These are phyloP conservation scores for Exophiala sp. DNA, from an alignment of 2,329 filamentous ascomycete species.

Conservation along the genomic window DNA sequence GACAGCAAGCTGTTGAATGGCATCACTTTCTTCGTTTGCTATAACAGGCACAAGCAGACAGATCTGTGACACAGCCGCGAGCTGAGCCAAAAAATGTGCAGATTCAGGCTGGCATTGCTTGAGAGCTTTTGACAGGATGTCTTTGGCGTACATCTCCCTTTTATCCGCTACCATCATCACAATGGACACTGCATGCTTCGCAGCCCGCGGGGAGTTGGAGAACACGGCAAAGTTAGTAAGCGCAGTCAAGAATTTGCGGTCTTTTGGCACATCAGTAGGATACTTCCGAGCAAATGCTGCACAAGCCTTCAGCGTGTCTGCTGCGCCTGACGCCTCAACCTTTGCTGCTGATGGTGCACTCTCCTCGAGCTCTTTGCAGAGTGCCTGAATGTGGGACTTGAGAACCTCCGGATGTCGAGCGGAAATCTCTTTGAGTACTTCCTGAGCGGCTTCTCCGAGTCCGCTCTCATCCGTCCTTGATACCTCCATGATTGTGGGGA, in stretches of 20 bases:
- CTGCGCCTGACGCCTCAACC: conserved; percentile 68
- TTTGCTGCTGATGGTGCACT: conserved; percentile 69
- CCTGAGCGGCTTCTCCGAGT: conserved; percentile 75
- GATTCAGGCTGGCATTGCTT: conserved; percentile 70
- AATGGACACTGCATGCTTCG: conserved; percentile 92
- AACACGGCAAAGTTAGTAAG: conserved; percentile 79
- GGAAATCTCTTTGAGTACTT: conserved; percentile 88
- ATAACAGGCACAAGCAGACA: conserved; percentile 71
- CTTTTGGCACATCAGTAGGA: conserved; percentile 74
- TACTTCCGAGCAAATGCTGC: conserved; percentile 86
- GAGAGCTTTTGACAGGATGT: conserved; percentile 72
- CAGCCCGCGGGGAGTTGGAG: conserved; percentile 74
- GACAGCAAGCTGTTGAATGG: conserved; percentile 74
- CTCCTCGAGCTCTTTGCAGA: conserved; percentile 80
- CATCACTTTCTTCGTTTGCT: conserved; percentile 68
- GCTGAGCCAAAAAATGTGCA: conserved; percentile 65
- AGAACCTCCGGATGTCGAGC: conserved; percentile 84
- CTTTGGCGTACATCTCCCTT: conserved; percentile 81
- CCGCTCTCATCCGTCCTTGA: conserved; percentile 79
- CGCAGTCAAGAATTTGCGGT: conserved; percentile 75
- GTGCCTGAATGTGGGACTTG: conserved; percentile 84
- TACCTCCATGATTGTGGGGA: conserved; percentile 83
- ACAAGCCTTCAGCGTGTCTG: conserved; percentile 90
- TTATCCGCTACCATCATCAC: conserved; percentile 72
- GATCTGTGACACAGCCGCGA: conserved; percentile 59